Conservation (phyloP, 768 basidiomycete genomes). For the Psilocybe azurescens region DNA sequence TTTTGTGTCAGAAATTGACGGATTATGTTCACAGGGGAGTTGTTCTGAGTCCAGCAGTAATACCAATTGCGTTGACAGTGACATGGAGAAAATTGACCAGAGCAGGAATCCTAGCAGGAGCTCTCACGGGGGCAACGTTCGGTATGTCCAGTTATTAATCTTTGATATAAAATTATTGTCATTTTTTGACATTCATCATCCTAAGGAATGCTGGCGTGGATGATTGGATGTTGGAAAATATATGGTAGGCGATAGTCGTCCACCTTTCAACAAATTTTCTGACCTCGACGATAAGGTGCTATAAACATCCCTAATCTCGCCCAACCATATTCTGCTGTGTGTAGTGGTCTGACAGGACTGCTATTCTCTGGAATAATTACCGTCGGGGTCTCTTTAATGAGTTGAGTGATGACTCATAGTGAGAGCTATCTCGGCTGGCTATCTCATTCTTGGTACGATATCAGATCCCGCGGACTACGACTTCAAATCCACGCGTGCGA, state of each 20-base stretch:
- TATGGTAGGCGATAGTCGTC: conserved; percentile 34
- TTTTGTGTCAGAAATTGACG: too few species aligned
- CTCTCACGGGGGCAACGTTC: conserved; percentile 43
- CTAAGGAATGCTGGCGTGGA: conserved; percentile 49
- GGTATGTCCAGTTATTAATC: conserved; percentile 21
- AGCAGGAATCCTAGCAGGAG: conserved; percentile 43
- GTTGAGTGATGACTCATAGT: conserved; percentile 23
- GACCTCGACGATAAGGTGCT: conserved; percentile 26
- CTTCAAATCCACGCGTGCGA: conserved; percentile 40
- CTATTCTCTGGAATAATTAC: conserved; percentile 43
- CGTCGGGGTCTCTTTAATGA: conserved; percentile 38
- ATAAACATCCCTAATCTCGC: conserved; percentile 43
- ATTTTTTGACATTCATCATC: too few species aligned
- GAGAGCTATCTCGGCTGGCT: background rate
- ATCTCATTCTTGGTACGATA: background rate
- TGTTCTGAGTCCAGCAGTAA: conserved; percentile 53
- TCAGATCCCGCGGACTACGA: conserved; percentile 41
- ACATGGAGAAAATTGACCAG: conserved; percentile 50
- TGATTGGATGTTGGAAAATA: conserved; percentile 56
- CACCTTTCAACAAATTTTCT: background rate
- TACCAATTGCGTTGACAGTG: conserved; percentile 52
- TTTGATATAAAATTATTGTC: background rate
- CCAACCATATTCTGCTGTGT: conserved; percentile 43
- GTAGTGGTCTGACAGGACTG: conserved; percentile 41
- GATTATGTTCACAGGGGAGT: conserved; percentile 41